Evolutionary conservation across 108 stramenopile genomes (phyloP), one percentile per base, ranked within the genome.

Genomic region (Conticribra guillardii): DNA sequence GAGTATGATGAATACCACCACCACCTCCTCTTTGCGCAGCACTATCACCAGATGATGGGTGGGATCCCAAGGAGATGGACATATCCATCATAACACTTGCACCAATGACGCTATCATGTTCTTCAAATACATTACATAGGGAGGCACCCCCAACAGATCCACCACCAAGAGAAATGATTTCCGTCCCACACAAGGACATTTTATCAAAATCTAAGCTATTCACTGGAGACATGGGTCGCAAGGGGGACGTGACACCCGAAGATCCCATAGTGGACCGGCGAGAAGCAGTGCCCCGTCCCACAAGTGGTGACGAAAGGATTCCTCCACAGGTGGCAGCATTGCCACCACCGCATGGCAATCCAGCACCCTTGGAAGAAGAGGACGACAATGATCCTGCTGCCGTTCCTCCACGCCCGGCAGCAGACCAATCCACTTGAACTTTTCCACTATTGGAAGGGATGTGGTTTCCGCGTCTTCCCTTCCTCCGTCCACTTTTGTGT

Each of bases 91-190:
- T 51, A 19, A 61, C 62, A 28, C 41, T 64, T 17, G 57, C 50
- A 3, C 54, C 67, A 0, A 53, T 28, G 57, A 37, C n/a, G 28
- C 64, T 52, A 47, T 60, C 59, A 24, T 79, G 64, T 37, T 83
- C 70, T 31, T 80, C 84, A 67, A 87, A 87, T 30, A 87, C 68
- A 55, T 87, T 80, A 45, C 70, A 68, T 32, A 85, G 67, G 11
- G 86, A 85, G 7, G 67, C 79, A 9, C 73, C 80, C 19, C 83
- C 83, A 47, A 82, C 58, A 31, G 64, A 65, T 11, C 71, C 76
- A 24, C 50, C 76, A 4, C 51, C 51, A 26, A 59, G 68, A 9
- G 76, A 77, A 21, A 77, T 64, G 56, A 69, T 77, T 22, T 77
- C 76, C 0, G 76, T 77, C 33, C 69, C 76, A 51, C 69, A 63